Evolutionary conservation across 257 asterid genomes (phyloP).

Genomic region (Salvia splendens): DNA sequence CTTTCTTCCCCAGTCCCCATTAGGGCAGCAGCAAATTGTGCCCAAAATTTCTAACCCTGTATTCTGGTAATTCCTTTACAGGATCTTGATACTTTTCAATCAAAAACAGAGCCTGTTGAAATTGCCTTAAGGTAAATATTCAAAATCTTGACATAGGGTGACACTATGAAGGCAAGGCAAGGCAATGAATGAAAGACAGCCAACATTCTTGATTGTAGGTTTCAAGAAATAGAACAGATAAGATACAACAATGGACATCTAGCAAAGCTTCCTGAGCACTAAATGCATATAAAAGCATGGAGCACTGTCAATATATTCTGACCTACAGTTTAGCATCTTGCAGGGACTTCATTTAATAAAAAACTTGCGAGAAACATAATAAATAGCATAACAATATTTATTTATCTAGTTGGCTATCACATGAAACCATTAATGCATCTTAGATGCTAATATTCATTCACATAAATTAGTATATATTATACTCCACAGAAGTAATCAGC

Average conservation of each 20-base stretch:
- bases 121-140: slow-evolving; percentile 10
- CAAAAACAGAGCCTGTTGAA: slow-evolving; percentile 34
- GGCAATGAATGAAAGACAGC: slow-evolving; percentile 16
- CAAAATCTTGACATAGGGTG: background rate
- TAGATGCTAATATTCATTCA: too few species aligned
- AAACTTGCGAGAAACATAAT: background rate
- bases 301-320: slow-evolving; percentile 22
- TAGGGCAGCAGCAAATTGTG: slow-evolving; percentile 35
- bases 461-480: too few species aligned
- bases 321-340: slow-evolving; percentile 2
- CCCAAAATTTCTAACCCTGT: slow-evolving; percentile 31
- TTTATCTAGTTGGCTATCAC: background rate
- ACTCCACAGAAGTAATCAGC: too few species aligned
- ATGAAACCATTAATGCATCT: too few species aligned
- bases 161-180: slow-evolving; percentile 4
- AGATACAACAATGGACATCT: slow-evolving; percentile 13
- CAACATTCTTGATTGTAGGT: slow-evolving; percentile 7
- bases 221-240: slow-evolving; percentile 11
- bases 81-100: slow-evolving; percentile 27
- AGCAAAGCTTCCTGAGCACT: slow-evolving; percentile 22
- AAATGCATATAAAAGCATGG: slow-evolving; percentile 27
- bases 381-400: slow-evolving; percentile 14
- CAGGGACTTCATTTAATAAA: slow-evolving; percentile 1
- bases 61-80: slow-evolving; percentile 15
- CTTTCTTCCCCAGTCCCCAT: slow-evolving; percentile 86